A percentile compares a stretch with the other conserved stretches of the same genome.
Evolutionary conservation across 2,329 filamentous ascomycete species (phyloP).

Genomic region (Cladophialophora bantiana): DNA sequence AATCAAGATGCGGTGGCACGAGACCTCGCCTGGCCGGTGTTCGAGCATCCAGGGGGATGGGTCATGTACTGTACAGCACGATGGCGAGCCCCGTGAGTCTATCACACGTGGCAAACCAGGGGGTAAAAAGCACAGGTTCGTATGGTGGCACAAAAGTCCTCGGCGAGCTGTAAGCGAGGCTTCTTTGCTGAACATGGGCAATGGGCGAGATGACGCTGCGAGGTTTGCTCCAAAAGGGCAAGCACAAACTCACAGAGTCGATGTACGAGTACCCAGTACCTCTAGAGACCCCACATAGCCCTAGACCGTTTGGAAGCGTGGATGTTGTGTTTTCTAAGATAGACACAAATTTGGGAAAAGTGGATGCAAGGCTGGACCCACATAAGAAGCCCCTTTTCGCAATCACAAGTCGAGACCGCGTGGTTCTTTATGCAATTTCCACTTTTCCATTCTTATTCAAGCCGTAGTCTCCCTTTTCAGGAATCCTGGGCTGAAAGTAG

Average conservation of each 20-base stretch:
- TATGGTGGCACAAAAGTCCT: conserved; percentile 3
- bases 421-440: conserved; percentile 7
- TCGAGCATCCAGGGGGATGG: background rate
- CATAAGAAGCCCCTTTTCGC: background rate
- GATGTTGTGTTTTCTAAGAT: background rate
- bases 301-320: background rate
- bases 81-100: background rate
- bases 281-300: too few species aligned
- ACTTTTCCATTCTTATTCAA: conserved; percentile 5
- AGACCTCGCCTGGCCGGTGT: background rate
- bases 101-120: conserved; percentile 10
- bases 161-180: background rate
- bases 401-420: background rate
- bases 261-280: background rate
- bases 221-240: conserved; percentile 2
- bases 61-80: conserved; percentile 3
- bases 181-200: background rate
- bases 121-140: background rate
- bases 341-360: background rate
- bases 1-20: background rate
- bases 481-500: background rate
- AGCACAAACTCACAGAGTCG: background rate
- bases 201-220: background rate
- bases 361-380: background rate
- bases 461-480: background rate